Base-by-base conservation (phyloP, 441 rosid species). In the Corymbia calophylla region DNA sequence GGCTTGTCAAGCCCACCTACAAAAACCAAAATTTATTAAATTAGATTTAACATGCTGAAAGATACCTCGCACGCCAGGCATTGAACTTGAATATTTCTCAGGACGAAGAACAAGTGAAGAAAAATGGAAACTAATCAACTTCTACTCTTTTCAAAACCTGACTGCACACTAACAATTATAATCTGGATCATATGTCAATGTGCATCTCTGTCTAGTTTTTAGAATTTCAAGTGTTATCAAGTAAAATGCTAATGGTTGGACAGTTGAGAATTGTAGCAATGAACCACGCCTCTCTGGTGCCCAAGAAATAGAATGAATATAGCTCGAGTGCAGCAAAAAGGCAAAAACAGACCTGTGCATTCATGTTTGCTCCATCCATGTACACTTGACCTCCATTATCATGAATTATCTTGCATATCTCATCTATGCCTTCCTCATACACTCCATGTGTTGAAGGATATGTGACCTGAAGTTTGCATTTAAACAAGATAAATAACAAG, bases 281-380 rank as follows among this genome's bases (percentile, higher is more conserved):
- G 84, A 77, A 14, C 84, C n/a, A 73, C 17, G 8, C n/a, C 51
- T 77, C 77, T 31, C 77, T 31, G 77, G 19, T 66, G 23, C 44
- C 77, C 12, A 18, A 66, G 44, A 66, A 19, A 66, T 17, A 31
- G 77, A 66, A 66, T 66, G 44, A 66, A 66, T 66, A 77, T 77
- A 23, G 84, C 51, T 39, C 18, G 29, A 77, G 17, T 39, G 84
- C 84, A 44, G 51, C 84, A 44, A 44, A 77, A 25, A 44, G 51
- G 84, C 10, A 44, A 88, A 87, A 58, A 90, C 88, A 55, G 89
- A 97, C 99, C 99, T 98, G 98, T 23, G 99, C 99, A 91, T 98
- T 98, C 99, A 98, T 97, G 96, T 98, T 98, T 73, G 99, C 99
- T 49, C 99, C 99, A 89, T 98, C 99, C 99, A 98, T 98, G 94